A percentile compares a stretch with the other conserved stretches of the same genome.
phyloP scores from a whole-genome alignment of 2,329 filamentous ascomycete genomes.

The Venturia effusa region DNA sequence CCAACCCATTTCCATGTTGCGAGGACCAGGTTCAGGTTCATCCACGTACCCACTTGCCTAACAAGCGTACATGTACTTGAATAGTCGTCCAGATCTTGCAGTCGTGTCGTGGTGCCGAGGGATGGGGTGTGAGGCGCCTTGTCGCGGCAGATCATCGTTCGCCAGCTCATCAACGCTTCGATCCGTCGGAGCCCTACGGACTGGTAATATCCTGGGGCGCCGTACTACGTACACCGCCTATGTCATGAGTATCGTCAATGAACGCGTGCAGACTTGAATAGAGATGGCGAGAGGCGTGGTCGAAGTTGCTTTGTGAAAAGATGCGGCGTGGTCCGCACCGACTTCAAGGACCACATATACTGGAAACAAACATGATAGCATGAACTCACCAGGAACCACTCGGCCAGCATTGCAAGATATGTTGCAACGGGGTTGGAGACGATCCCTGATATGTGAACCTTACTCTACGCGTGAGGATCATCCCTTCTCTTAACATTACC shows the following conservation, averaged over 20 bases:
- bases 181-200: slow-evolving; percentile 9
- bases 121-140: not conserved
- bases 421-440: slow-evolving; percentile 2
- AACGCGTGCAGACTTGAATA: not conserved
- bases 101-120: slow-evolving; percentile 8
- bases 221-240: slow-evolving; percentile 11
- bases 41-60: not conserved
- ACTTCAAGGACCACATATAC: slow-evolving; percentile 1
- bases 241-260: not conserved
- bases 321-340: not conserved
- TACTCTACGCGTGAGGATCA: slow-evolving; percentile 11
- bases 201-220: not conserved
- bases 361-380: slow-evolving; percentile 8
- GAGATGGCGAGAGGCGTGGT: not conserved
- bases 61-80: not conserved
- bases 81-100: not conserved
- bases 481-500: slow-evolving; percentile 10
- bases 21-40: not conserved
- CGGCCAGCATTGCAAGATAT: slow-evolving; percentile 4
- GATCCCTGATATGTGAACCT: slow-evolving; percentile 11
- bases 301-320: not conserved
- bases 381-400: not conserved
- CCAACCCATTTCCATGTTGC: not conserved
- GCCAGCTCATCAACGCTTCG: slow-evolving; percentile 12
- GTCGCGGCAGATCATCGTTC: slow-evolving; percentile 14